These are phyloP conservation scores for Wickerhamomyces sp. DNA, from an alignment of 1,139 yeast genomes.

Conservation along the genomic window DNA sequence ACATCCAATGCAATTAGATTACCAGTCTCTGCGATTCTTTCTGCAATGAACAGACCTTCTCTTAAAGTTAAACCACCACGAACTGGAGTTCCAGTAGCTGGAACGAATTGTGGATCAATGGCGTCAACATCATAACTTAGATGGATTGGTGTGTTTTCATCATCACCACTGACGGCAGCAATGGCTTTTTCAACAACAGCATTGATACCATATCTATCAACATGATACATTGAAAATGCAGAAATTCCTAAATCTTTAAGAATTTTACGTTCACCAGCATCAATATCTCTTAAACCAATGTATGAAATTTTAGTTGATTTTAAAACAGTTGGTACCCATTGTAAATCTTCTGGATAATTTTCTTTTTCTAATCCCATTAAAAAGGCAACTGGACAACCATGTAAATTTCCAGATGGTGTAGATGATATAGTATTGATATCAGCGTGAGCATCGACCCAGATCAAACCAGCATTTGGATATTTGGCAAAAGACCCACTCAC, in stretches of 20 bases:
- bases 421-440: constrained; percentile 90
- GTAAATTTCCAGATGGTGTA: constrained; percentile 86
- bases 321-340: constrained; percentile 77
- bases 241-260: constrained; percentile 67
- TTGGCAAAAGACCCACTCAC: constrained; percentile 75
- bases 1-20: constrained; percentile 82
- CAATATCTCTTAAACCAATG: constrained; percentile 93
- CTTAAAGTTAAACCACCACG: constrained; percentile 93
- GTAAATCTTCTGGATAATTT: constrained; percentile 60
- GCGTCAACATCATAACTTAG: constrained; percentile 96
- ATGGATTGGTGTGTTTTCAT: constrained; percentile 68
- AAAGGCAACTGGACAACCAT: constrained; percentile 95
- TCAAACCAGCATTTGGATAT: constrained; percentile 81
- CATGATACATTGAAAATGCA: constrained; percentile 94
- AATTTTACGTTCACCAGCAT: constrained; percentile 74
- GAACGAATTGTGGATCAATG: constrained; percentile 88
- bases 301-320: constrained; percentile 75
- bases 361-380: constrained; percentile 63
- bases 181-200: constrained; percentile 91
- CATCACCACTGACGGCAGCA: constrained; percentile 68
- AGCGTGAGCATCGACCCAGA: constrained; percentile 99
- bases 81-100: constrained; percentile 97
- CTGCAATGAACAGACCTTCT: constrained; percentile 91
- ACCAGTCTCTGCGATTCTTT: constrained; percentile 87
- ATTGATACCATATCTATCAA: constrained; percentile 91